phyloP scores from a whole-genome alignment of 1,284 basidiomycete species.

The Xanthoconium separans region DNA sequence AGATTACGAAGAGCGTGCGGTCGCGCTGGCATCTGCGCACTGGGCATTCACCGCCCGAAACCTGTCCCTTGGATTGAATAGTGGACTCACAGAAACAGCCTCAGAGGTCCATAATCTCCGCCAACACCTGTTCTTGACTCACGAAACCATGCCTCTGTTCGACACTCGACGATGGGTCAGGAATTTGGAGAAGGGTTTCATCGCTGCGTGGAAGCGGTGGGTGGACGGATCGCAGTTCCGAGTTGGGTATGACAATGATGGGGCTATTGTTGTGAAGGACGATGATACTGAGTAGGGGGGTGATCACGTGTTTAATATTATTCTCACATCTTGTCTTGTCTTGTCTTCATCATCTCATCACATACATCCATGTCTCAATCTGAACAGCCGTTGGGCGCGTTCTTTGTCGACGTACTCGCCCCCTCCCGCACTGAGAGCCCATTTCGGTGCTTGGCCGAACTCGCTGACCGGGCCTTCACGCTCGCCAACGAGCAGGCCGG shows the following conservation, averaged over 20 bases:
- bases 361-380: conserved; percentile 17
- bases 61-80: neutral
- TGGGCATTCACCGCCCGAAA: conserved; percentile 17
- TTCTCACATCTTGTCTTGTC: too few species aligned
- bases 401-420: conserved; percentile 18
- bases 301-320: neutral
- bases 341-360: neutral
- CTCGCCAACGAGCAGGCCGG: conserved; percentile 9
- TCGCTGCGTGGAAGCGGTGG: conserved; percentile 57
- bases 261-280: conserved; percentile 44
- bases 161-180: conserved; percentile 55
- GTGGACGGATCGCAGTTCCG: conserved; percentile 47
- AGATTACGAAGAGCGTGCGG: conserved; percentile 56
- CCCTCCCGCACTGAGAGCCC: conserved; percentile 4
- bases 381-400: conserved; percentile 7
- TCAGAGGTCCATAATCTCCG: conserved; percentile 43
- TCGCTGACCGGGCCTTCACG: conserved; percentile 18
- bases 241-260: conserved; percentile 31
- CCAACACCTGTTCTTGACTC: conserved; percentile 46
- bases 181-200: conserved; percentile 52
- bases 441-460: conserved; percentile 16
- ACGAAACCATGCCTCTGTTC: conserved; percentile 52
- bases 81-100: neutral
- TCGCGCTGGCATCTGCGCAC: conserved; percentile 44
- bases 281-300: conserved; percentile 23